Evolutionary conservation across 345 rosid species (phyloP).

Genomic region (Salix arbutifolia): DNA sequence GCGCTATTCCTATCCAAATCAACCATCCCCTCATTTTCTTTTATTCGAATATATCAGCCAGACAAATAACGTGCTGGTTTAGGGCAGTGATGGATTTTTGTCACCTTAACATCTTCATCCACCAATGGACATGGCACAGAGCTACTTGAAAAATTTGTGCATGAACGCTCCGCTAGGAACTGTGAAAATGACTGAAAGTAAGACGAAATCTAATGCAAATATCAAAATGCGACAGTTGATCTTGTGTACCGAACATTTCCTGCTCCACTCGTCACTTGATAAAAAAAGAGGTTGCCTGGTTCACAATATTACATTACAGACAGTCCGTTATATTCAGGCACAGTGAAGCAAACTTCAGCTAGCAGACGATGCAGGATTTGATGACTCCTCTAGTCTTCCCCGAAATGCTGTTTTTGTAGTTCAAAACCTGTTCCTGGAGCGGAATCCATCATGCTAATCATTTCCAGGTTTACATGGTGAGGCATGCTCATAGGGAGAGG

Average conservation of each 20-base stretch:
- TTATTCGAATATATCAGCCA: neutral
- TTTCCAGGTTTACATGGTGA: constrained; percentile 6
- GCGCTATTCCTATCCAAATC: neutral
- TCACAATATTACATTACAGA: neutral
- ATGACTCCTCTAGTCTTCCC: neutral
- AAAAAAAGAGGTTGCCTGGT: neutral
- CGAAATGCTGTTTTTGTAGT: constrained; percentile 3
- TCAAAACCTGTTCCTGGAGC: neutral
- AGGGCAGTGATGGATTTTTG: neutral
- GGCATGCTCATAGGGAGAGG: constrained; percentile 2
- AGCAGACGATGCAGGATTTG: neutral
- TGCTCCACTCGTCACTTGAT: neutral
- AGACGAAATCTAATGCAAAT: neutral
- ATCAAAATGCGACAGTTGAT: neutral
- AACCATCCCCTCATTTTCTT: neutral
- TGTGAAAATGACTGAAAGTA: neutral
- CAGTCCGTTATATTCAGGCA: neutral
- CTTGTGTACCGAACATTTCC: neutral
- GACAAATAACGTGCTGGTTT: neutral
- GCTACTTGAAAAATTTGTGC: neutral
- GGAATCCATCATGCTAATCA: constrained; percentile 4
- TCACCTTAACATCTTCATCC: neutral
- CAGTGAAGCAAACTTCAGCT: neutral
- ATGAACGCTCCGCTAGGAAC: neutral
- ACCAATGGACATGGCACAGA: neutral